phyloP scores from a whole-genome alignment of 306 rosid species.

The Benincasa hispida region DNA sequence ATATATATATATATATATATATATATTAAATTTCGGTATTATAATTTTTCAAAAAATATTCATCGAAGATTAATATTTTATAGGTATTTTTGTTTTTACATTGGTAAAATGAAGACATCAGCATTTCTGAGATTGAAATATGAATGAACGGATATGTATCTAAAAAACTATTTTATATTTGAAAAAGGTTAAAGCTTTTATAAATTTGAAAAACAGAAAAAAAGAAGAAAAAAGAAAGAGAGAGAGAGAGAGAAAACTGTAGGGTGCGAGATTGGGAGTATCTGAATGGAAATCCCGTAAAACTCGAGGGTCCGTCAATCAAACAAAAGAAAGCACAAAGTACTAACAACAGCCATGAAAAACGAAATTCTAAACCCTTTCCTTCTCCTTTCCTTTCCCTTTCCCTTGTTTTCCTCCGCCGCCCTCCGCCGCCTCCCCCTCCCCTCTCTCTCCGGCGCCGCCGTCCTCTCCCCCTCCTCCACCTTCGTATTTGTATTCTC shows the following conservation, averaged over 20 bases:
- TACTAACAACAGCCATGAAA: not conserved
- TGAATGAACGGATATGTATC: too few species aligned
- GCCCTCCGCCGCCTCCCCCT: not conserved
- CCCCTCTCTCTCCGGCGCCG: not conserved
- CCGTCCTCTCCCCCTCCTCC: not conserved
- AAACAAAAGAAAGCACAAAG: not conserved
- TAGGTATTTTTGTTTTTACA: too few species aligned
- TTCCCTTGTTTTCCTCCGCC: not conserved
- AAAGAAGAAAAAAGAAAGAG: not conserved
- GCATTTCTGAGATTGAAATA: too few species aligned
- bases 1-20: too few species aligned
- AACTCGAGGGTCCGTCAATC: not conserved
- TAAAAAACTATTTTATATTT: too few species aligned
- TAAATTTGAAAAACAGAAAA: not conserved
- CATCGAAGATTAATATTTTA: too few species aligned
- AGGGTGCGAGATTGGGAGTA: not conserved
- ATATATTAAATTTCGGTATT: too few species aligned
- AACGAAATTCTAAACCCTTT: not conserved
- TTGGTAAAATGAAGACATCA: too few species aligned
- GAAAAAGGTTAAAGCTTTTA: too few species aligned
- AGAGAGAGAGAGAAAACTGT: not conserved
- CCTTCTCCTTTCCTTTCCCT: not conserved
- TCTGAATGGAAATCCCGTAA: not conserved
- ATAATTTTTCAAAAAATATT: too few species aligned
- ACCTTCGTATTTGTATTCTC: not conserved